Conservation (phyloP, 169 alveolate species). For the Eimeria tenella region DNA sequence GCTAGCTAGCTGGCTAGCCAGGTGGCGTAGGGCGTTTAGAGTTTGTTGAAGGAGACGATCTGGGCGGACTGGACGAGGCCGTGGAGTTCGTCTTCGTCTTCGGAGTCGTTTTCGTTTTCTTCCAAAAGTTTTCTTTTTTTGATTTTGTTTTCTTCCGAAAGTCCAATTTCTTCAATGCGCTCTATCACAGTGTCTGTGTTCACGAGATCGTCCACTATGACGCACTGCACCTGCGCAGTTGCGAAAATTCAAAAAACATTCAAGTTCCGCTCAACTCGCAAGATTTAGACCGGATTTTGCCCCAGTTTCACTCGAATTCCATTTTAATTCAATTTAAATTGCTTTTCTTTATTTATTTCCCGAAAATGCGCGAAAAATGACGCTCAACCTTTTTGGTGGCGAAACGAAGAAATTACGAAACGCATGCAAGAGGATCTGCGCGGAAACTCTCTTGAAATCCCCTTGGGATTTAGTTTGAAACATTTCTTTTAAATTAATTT, state of each 20-base stretch:
- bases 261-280: background rate
- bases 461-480: too few species aligned
- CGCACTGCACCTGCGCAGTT: conserved; percentile 85
- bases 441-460: too few species aligned
- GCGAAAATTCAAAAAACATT: background rate
- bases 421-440: too few species aligned
- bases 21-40: conserved; percentile 69
- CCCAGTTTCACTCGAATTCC: too few species aligned
- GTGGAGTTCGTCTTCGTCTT: conserved; percentile 85
- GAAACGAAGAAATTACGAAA: too few species aligned
- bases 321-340: too few species aligned
- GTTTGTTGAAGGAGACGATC: conserved; percentile 91
- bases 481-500: too few species aligned
- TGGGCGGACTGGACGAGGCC: conserved; percentile 92
- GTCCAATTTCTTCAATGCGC: conserved; percentile 88
- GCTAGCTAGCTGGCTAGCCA: too few species aligned
- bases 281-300: background rate
- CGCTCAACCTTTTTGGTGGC: too few species aligned
- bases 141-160: conserved; percentile 87
- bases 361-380: too few species aligned
- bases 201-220: conserved; percentile 89
- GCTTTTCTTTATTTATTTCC: too few species aligned
- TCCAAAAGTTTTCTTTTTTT: conserved; percentile 78
- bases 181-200: conserved; percentile 89
- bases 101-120: conserved; percentile 83